phyloP scores from a whole-genome alignment of 2,329 filamentous ascomycete species.

The Falciphora oryzae region DNA sequence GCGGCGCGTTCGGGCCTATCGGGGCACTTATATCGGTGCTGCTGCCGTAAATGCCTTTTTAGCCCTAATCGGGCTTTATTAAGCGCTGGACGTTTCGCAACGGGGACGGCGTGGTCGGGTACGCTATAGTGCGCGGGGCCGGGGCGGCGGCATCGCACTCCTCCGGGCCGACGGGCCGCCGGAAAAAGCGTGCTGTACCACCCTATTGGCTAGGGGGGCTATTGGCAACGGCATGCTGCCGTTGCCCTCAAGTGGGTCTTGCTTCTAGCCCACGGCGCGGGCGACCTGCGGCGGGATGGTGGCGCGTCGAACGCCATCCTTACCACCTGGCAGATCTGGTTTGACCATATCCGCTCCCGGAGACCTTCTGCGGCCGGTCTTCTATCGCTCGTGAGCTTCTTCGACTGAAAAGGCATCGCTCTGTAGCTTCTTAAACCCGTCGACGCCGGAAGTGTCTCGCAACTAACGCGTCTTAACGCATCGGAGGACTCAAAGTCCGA shows the following conservation, averaged over 20 bases:
- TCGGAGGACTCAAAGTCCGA: constrained; percentile 10
- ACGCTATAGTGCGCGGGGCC: too few species aligned
- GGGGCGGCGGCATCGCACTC: too few species aligned
- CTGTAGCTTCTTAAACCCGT: constrained; percentile 22
- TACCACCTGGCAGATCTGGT: not conserved
- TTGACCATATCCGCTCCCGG: constrained; percentile 1
- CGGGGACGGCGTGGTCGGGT: too few species aligned
- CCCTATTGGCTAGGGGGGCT: too few species aligned
- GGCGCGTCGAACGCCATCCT: not conserved
- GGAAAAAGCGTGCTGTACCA: too few species aligned
- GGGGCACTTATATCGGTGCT: too few species aligned
- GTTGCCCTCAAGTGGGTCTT: not conserved
- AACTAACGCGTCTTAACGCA: not conserved
- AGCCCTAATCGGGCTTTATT: too few species aligned
- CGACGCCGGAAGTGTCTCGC: constrained; percentile 8
- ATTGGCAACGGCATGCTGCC: too few species aligned
- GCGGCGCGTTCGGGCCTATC: too few species aligned
- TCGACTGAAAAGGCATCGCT: constrained; percentile 26
- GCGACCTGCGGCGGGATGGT: constrained; percentile 1
- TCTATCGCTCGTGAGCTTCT: constrained; percentile 1
- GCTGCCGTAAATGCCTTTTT: too few species aligned
- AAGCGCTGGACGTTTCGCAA: too few species aligned
- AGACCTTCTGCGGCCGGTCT: not conserved
- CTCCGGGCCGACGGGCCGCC: too few species aligned
- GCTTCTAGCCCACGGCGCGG: not conserved